Percentiles rank a stretch among this genome's conserved stretches.
These are phyloP conservation scores for Vitis rupestris DNA, from an alignment of 164 flowering plant species.

Conservation along the genomic window DNA sequence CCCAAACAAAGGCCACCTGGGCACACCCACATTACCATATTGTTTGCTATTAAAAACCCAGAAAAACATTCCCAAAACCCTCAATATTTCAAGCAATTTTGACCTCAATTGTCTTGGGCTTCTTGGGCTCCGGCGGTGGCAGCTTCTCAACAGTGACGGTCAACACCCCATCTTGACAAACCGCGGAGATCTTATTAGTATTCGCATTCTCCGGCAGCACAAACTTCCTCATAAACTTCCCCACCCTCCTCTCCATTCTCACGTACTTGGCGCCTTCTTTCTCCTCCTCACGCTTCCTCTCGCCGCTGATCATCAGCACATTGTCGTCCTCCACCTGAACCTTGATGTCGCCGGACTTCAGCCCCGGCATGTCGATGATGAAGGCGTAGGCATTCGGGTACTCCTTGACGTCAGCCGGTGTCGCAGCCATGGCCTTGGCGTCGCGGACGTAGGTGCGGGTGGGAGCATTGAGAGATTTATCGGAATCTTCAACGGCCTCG, in stretches of 20 bases:
- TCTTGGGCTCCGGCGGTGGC: constrained; percentile 74
- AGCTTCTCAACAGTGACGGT: constrained; percentile 58
- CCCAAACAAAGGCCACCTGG: too few species aligned
- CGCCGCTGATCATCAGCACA: constrained; percentile 33
- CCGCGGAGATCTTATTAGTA: constrained; percentile 40
- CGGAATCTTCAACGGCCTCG: too few species aligned
- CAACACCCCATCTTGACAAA: constrained; percentile 55
- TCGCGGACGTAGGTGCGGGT: constrained; percentile 54
- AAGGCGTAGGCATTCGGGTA: constrained; percentile 26
- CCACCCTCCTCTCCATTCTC: constrained; percentile 63
- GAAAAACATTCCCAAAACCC: too few species aligned
- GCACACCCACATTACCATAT: neutral
- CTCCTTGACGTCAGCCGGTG: constrained; percentile 28
- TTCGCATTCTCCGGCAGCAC: constrained; percentile 59
- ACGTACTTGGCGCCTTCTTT: constrained; percentile 51
- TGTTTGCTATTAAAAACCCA: neutral
- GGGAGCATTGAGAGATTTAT: constrained; percentile 20
- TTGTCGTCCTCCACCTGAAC: constrained; percentile 41
- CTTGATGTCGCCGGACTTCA: constrained; percentile 32
- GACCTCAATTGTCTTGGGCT: constrained; percentile 59
- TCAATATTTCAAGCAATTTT: constrained; percentile 28
- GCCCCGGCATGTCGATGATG: constrained; percentile 40
- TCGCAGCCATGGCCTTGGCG: constrained; percentile 38
- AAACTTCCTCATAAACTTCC: constrained; percentile 66
- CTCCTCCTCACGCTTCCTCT: constrained; percentile 41